These are phyloP conservation scores for Madurella fahalii DNA, from an alignment of 2,329 filamentous ascomycete species.

Conservation along the genomic window DNA sequence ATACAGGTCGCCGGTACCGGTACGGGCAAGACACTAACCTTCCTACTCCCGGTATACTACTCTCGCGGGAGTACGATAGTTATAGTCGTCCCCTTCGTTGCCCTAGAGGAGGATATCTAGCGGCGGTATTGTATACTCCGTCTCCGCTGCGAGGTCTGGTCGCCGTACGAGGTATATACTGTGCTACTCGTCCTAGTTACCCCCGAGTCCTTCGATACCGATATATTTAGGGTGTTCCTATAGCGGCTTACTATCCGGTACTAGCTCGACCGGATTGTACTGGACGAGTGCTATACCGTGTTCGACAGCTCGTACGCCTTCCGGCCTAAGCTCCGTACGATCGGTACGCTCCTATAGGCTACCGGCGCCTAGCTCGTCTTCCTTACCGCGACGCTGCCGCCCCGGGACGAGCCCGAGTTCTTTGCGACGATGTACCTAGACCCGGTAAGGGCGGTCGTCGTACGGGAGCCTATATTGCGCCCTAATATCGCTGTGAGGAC, in stretches of 20 bases:
- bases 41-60: constrained; percentile 17
- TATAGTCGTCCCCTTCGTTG: constrained; percentile 6
- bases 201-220: background rate
- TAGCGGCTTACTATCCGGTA: constrained; percentile 2
- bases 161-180: background rate
- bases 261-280: constrained; percentile 3
- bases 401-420: constrained; percentile 2
- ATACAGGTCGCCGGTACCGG: constrained; percentile 15
- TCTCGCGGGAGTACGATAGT: background rate
- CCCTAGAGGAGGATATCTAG: background rate
- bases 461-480: constrained; percentile 3
- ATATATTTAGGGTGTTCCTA: constrained; percentile 3
- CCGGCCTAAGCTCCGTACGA: background rate
- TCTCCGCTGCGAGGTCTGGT: background rate
- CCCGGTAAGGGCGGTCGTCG: background rate
- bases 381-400: constrained; percentile 3
- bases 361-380: background rate
- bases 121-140: background rate
- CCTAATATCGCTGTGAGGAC: background rate
- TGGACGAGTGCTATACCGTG: constrained; percentile 8
- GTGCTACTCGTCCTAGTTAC: no score
- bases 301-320: constrained; percentile 6
- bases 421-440: background rate
- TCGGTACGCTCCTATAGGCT: background rate
- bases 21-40: constrained; percentile 21